phyloP scores from a whole-genome alignment of 495 filamentous ascomycete genomes.

The Talaromyces wortmannii region DNA sequence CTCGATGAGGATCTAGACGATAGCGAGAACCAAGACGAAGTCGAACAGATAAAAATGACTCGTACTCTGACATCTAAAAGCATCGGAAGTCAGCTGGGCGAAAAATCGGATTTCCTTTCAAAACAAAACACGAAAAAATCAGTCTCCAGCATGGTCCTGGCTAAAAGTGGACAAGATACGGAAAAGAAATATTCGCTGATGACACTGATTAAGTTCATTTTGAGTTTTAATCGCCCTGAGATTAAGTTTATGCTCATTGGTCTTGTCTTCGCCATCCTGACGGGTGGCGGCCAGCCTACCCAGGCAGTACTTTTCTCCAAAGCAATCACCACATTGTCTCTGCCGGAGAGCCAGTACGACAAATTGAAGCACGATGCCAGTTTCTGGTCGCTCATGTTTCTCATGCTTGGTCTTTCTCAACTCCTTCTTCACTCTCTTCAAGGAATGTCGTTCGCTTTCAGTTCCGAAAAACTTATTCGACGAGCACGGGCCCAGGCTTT shows the following conservation, averaged over 20 bases:
- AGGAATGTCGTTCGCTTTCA: conserved; percentile 73
- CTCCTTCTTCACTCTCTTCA: conserved; percentile 63
- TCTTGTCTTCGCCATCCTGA: conserved; percentile 69
- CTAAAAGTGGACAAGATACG: conserved; percentile 39
- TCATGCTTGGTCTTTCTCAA: conserved; percentile 80
- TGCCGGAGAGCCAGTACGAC: conserved; percentile 33
- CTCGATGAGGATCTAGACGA: conserved; percentile 18
- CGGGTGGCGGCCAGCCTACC: conserved; percentile 76
- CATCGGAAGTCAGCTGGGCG: conserved; percentile 10
- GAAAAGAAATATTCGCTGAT: conserved; percentile 63
- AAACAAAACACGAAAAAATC: conserved; percentile 59
- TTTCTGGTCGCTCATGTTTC: conserved; percentile 92
- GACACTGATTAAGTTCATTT: conserved; percentile 79
- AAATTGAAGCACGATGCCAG: conserved; percentile 60
- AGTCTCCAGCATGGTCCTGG: conserved; percentile 66
- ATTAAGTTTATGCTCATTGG: conserved; percentile 68
- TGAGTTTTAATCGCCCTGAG: conserved; percentile 74
- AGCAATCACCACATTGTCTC: conserved; percentile 62
- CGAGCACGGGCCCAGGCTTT: conserved; percentile 76
- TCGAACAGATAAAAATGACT: conserved; percentile 13
- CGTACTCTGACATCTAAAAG: conserved; percentile 18
- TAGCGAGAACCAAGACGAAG: conserved; percentile 11
- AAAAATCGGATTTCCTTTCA: conserved; percentile 17
- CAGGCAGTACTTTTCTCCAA: conserved; percentile 92
- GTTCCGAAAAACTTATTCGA: conserved; percentile 76